Evolutionary conservation across 768 basidiomycete genomes (phyloP), one percentile per base, ranked within the genome.

Genomic region (Cystobasidiopsis lactophilus): DNA sequence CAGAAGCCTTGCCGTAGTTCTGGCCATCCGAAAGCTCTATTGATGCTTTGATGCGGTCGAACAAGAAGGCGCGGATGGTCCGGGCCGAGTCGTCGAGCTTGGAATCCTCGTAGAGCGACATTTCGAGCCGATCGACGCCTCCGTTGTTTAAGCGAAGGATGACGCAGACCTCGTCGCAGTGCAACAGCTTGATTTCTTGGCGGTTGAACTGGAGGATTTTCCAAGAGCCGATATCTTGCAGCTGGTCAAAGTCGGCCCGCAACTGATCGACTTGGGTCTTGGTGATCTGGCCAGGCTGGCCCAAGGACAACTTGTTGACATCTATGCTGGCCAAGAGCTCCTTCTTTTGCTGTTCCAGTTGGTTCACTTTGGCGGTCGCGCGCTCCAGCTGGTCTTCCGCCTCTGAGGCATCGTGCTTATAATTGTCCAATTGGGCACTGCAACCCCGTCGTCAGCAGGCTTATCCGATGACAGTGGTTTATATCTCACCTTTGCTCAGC

Each of bases 151-250:
- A 52, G 1, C 23, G 13, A 41, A 61, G 35, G 1, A 18, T 26
- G 21, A 60, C 51, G 11, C 52, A 48, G 29, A 61, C 29, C 26
- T 60, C 57, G 41, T 55, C 55, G n/a, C 44, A 46, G 43, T 57
- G 57, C 18, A 31, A 26, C 4, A 64, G 51, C 24, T 30, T 19
- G 14, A 58, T 40, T 10, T 41, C 31, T 3, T 7, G 2, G 3
- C 40, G 13, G 14, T 51, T 45, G 47, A 56, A 58, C n/a, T 38
- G 45, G 2, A 35, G 33, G 16, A 61, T 40, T 4, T 29, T 27
- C 61, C 63, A 64, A 0, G 58, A 54, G 24, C 62, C 58, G 23
- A 61, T 19, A 39, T 55, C 38, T 47, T 61, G 54, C 4, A 64
- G 51, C 1, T 57, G 51, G 7, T 60, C 57, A 29, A 52, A 58